Base-by-base conservation (phyloP, 179 eudicot genomes). In the Silene vulgaris region DNA sequence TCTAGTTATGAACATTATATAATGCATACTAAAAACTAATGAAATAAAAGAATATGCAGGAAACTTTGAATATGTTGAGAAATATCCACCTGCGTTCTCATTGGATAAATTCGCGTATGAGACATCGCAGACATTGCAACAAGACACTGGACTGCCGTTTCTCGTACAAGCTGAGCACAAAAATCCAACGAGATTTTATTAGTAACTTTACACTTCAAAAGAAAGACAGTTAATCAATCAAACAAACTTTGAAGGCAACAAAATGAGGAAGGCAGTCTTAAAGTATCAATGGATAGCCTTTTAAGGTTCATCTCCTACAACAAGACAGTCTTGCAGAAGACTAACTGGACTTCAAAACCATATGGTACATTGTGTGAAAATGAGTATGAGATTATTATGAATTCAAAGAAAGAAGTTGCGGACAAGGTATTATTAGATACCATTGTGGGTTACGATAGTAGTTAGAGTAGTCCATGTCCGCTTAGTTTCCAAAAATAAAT, bases 131-230 rank as follows among this genome's bases (percentile, higher is more conserved):
- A 87, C 87, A 87, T 83, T 29, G 97, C 97, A 82, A 86, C 87
- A 80, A 94, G 97, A 84, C 98, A 94, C 76, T 92, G 96, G 73
- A 94, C 84, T 62, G 96, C 90, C 48, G 97, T 94, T 86, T 89
- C 97, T 72, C 98, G 86, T 52, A 94, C 88, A 78, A 88, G 84
- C 98, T 94, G 89, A 79, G 80, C 67, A 80, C 12, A 66, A 19
- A 56, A 17, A 81, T 35, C 54, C 66, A 69, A 11, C n/a, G 57
- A 43, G 40, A 40, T 4, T 29, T 14, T 35, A 70, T 74, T 59
- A 50, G 71, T 60, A 23, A 65, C 50, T 45, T 8, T 20, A 13
- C 26, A 8, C 26, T 35, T 35, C 26, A 17, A 32, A 52, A 19
- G 20, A 17, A 28, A 63, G 1, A 61, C 30, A 40, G 26, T 52